Percentiles rank a stretch among this genome's conserved stretches.
phyloP scores from a whole-genome alignment of 2,329 filamentous ascomycete species.

The Aplosporella prunicola region DNA sequence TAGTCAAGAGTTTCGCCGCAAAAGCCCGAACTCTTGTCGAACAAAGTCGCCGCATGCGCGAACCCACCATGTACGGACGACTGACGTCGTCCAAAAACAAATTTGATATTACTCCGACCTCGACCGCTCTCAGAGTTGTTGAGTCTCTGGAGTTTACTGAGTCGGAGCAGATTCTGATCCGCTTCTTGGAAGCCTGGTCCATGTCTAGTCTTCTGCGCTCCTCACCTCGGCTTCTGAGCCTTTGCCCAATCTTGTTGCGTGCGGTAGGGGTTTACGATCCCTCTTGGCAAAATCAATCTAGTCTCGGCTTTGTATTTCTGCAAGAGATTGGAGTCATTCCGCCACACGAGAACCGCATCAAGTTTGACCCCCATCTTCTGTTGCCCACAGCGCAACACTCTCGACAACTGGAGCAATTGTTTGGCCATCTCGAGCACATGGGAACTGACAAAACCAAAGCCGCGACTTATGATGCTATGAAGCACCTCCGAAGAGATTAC shows the following conservation, averaged over 20 bases:
- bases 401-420: conserved; percentile 35
- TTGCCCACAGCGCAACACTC: conserved; percentile 40
- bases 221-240: conserved; percentile 46
- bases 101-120: conserved; percentile 14
- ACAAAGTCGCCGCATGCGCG: conserved; percentile 30
- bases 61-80: conserved; percentile 19
- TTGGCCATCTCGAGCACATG: conserved; percentile 17
- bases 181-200: conserved; percentile 58
- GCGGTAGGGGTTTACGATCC: conserved; percentile 56
- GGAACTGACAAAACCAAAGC: conserved; percentile 18
- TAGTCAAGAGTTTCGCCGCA: conserved; percentile 31
- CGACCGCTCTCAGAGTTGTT: conserved; percentile 14
- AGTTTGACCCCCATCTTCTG: conserved; percentile 48
- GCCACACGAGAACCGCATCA: conserved; percentile 59
- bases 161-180: conserved; percentile 48
- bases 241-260: conserved; percentile 57
- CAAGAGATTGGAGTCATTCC: conserved; percentile 65
- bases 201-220: conserved; percentile 20
- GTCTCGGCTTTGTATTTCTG: conserved; percentile 54
- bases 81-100: conserved; percentile 31
- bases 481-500: conserved; percentile 50
- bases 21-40: conserved; percentile 33
- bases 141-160: conserved; percentile 36
- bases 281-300: conserved; percentile 36
- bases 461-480: conserved; percentile 46